Base-by-base conservation (phyloP, 495 filamentous ascomycete species). In the Bombardia bombarda region DNA sequence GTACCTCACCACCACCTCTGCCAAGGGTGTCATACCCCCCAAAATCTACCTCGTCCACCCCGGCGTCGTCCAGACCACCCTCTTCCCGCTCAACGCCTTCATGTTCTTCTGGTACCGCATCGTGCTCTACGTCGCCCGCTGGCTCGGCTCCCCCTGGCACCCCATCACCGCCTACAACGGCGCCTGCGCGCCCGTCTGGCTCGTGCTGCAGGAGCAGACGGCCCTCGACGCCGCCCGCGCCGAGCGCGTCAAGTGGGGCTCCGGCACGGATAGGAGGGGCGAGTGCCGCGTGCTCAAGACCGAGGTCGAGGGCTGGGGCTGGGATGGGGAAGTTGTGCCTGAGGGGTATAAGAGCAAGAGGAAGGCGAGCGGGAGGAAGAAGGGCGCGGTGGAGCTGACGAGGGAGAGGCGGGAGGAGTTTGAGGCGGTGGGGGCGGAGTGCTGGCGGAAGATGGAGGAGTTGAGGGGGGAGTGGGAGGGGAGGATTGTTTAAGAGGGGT, bases 121-220 rank as follows among this genome's bases (percentile, higher is more conserved):
- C 13, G 62, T 79, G 3, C 81, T 93, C 53, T 88, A 81, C 60
- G 38, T 85, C 30, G 80, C 80, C 10, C 83, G 92, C 49, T 81
- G 78, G 68, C 63, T 92, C 16, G 87, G 89, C 18, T 90, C 86
- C 2, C 86, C 87, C 21, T 97, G 88, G 88, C 86, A 97, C 63
- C 72, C 77, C 1, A 65, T 86, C 38, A 74, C 70, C 13, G 68
- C 83, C 0, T 93, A 95, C 66, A 73, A 77, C n/a, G 90, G 83
- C 28, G 87, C 90, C 4, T 70, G 63, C 46, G 75, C 88, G 0
- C 75, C 86, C 0, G 79, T 84, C 30, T 95, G 86, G 82, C 65
- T 94, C 13, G 82, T 86, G 1, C 72, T 96, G 20, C 72, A 79
- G 7, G 62, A 79, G n/a, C 78, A 86, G 46, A 62, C 66, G 1